These are phyloP conservation scores for Ophiostoma australiae DNA, from an alignment of 2,329 filamentous ascomycete species.

Conservation along the genomic window DNA sequence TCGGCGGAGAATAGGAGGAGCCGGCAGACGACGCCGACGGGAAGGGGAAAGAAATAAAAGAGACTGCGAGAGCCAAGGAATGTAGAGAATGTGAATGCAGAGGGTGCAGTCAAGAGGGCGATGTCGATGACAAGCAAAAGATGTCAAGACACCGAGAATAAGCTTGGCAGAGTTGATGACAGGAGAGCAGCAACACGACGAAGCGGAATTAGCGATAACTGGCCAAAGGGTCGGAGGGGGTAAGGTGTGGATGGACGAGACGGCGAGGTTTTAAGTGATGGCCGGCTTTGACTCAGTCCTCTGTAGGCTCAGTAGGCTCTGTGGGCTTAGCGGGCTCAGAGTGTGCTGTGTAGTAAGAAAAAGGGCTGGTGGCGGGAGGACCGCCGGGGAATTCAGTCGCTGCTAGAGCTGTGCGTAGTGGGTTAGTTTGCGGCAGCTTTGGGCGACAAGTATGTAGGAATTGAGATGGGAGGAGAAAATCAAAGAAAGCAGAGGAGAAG, in stretches of 20 bases:
- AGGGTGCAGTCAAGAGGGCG: not conserved
- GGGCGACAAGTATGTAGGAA: not conserved
- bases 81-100: not conserved
- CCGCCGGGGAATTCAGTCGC: conserved; percentile 11
- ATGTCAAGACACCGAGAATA: not conserved
- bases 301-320: too few species aligned
- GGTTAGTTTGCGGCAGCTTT: not conserved
- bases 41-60: not conserved
- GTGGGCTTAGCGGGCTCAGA: too few species aligned
- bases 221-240: not conserved
- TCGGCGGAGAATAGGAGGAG: not conserved
- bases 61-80: not conserved
- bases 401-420: conserved; percentile 7
- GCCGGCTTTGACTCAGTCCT: not conserved
- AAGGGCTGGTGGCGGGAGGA: not conserved
- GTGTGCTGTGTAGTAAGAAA: too few species aligned
- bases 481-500: not conserved
- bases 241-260: not conserved
- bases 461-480: not conserved
- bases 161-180: not conserved
- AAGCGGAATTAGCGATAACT: not conserved
- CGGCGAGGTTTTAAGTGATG: not conserved
- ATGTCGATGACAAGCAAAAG: not conserved
- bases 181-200: not conserved
- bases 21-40: not conserved